A percentile compares a stretch with the other conserved stretches of the same genome.
Conservation (phyloP, 176 grass and related monocot species). For the Bonia amplexicaulis region DNA sequence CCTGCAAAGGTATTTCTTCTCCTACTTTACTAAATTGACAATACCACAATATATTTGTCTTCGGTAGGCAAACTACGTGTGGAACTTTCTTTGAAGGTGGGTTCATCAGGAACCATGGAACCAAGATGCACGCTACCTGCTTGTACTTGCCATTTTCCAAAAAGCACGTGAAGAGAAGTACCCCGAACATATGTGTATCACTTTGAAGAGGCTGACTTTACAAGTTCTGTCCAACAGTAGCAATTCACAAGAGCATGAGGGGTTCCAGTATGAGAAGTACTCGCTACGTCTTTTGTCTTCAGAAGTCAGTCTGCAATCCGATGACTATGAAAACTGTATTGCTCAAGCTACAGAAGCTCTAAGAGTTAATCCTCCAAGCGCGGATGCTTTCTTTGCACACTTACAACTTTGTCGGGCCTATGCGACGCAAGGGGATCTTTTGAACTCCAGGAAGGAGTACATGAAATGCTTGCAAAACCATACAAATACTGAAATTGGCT, state of each 20-base stretch:
- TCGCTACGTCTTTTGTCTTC: constrained; percentile 67
- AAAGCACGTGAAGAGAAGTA: constrained; percentile 85
- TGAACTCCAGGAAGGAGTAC: too few relatives aligned
- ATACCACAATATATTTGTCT: background rate
- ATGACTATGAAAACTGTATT: constrained; percentile 48
- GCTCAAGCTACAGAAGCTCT: constrained; percentile 54
- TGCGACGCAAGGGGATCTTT: too few relatives aligned
- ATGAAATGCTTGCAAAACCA: too few relatives aligned
- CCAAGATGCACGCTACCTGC: constrained; percentile 61
- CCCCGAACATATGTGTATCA: constrained; percentile 47
- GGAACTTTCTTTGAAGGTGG: constrained; percentile 45
- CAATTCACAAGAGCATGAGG: constrained; percentile 34
- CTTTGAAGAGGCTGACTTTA: constrained; percentile 58
- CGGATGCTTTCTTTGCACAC: background rate
- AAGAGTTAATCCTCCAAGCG: constrained; percentile 21
- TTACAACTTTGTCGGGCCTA: too few relatives aligned
- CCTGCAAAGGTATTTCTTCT: constrained; percentile 66
- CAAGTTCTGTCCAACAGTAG: constrained; percentile 50
- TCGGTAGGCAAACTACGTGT: constrained; percentile 10
- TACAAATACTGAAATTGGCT: too few relatives aligned
- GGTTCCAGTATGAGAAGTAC: constrained; percentile 43
- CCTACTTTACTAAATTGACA: background rate
- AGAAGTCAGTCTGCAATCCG: constrained; percentile 73
- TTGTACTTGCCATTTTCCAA: constrained; percentile 74
- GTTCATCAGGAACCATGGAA: constrained; percentile 91